Base-by-base conservation (phyloP, 2,329 filamentous ascomycete species). In the Colletotrichum gigasporum region DNA sequence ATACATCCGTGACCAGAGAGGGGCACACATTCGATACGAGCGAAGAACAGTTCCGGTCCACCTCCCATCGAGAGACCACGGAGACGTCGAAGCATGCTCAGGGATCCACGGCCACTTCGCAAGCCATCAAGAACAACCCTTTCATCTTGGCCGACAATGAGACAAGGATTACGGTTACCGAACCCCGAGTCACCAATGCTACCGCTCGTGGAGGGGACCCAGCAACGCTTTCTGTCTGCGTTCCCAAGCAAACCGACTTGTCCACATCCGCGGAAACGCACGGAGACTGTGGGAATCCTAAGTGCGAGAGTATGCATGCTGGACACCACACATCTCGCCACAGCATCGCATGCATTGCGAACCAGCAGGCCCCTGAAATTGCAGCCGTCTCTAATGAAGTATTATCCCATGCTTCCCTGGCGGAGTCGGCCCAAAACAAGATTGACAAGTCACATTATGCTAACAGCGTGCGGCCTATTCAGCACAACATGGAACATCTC, bases 401-500 rank as follows among this genome's bases (percentile, higher is more conserved):
- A 3, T 26, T 5, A 10, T 47, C 68, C 14, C 48, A 65, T 30
- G 22, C 20, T 14, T 37, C 42, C 18, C 26, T 56, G 37, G 11
- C 22, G 14, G 58, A 65, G 28, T 63, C 55, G 5, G 22, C 72
- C n/a, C 61, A 71, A 30, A 59, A 69, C 56, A 71, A 73, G 39
- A 72, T 78, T 44, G 70, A 74, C 51, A 67, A 71, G 39, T 65
- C 77, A 2, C 73, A 73, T 3, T 73, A 78, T 64, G 72, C 74
- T 7, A 67, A 76, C 37, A 73, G 75, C 22, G 71, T 80, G 5
- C 71, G 77, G 52, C 70, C 70, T 47, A 68, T 72, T 16, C 71
- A 73, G 28, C 77, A 79, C 62, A 75, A 76, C 58, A 68, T 74
- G 44, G 73, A 77, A 44, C 75, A 78, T 44, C 68, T 79, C 11